phyloP scores from a whole-genome alignment of 148 eudicot species.

The Amaranthus cruentus region DNA sequence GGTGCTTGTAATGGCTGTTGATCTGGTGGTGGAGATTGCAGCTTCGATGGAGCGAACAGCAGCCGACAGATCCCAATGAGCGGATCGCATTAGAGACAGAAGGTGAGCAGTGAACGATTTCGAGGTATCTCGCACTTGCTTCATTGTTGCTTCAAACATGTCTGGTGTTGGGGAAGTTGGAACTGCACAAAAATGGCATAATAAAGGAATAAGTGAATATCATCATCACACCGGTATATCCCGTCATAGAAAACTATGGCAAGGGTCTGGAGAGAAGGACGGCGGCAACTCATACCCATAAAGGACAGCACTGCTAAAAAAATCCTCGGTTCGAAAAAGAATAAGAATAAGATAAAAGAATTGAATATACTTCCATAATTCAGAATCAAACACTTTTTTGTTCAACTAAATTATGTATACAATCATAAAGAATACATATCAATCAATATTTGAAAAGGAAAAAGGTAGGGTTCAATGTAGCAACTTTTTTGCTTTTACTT shows the following conservation, averaged over 20 bases:
- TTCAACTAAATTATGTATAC: slow-evolving; percentile 9
- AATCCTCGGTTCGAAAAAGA: too few species aligned
- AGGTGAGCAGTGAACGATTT: slow-evolving; percentile 76
- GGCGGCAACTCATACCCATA: too few species aligned
- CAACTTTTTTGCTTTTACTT: slow-evolving; percentile 16
- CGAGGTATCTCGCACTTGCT: slow-evolving; percentile 55
- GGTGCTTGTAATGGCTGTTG: slow-evolving; percentile 21
- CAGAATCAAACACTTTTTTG: background rate
- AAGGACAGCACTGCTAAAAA: too few species aligned
- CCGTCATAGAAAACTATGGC: too few species aligned
- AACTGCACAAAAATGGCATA: slow-evolving; percentile 34
- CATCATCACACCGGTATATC: too few species aligned
- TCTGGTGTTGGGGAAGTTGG: slow-evolving; percentile 62
- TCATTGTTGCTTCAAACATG: slow-evolving; percentile 69
- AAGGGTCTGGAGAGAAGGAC: too few species aligned
- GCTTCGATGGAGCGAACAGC: slow-evolving; percentile 84
- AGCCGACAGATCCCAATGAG: slow-evolving; percentile 86
- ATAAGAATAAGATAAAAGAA: background rate
- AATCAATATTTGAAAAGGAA: slow-evolving; percentile 1
- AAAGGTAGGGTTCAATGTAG: slow-evolving; percentile 5
- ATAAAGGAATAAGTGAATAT: too few species aligned
- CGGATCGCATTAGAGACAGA: slow-evolving; percentile 89
- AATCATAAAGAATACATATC: background rate
- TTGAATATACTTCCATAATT: slow-evolving; percentile 5
- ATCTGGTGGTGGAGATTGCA: slow-evolving; percentile 37